A percentile compares a stretch with the other conserved stretches of the same genome.
phyloP scores from a whole-genome alignment of 371 early-diverging fungal genomes.

The Rhizopus delemar region DNA sequence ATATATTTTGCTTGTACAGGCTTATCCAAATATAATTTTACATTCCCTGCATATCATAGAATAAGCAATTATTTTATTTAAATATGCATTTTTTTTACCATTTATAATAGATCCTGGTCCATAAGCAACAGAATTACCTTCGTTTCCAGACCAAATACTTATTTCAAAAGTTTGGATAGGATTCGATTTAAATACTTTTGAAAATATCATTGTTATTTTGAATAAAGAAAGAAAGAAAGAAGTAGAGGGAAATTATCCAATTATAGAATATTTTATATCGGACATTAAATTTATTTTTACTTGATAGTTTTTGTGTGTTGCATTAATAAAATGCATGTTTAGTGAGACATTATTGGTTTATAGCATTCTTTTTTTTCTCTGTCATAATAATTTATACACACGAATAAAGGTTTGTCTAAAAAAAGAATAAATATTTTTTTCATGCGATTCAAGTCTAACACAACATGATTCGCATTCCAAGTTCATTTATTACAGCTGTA shows the following conservation, averaged over 20 bases:
- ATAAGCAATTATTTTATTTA: neutral
- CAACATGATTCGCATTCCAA: too few relatives aligned
- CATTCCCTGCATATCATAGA: slow-evolving; percentile 25
- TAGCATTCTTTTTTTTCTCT: too few relatives aligned
- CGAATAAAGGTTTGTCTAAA: too few relatives aligned
- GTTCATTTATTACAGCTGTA: too few relatives aligned
- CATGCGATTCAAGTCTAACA: too few relatives aligned
- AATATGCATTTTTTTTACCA: slow-evolving; percentile 24
- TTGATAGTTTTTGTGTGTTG: neutral
- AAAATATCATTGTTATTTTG: slow-evolving; percentile 20
- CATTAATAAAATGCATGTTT: too few relatives aligned
- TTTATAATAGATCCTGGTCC: slow-evolving; percentile 48
- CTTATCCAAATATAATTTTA: slow-evolving; percentile 38
- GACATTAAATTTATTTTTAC: too few relatives aligned
- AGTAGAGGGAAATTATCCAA: slow-evolving; percentile 6
- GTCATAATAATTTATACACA: too few relatives aligned
- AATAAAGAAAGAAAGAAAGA: slow-evolving; percentile 14
- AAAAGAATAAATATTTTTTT: too few relatives aligned
- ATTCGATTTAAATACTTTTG: slow-evolving; percentile 27
- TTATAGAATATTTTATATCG: neutral
- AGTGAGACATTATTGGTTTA: too few relatives aligned
- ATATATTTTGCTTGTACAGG: slow-evolving; percentile 31
- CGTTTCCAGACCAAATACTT: slow-evolving; percentile 25
- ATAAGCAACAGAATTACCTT: slow-evolving; percentile 35
- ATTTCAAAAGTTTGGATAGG: slow-evolving; percentile 32